Evolutionary conservation across 2,329 filamentous ascomycete genomes (phyloP), one percentile per base, ranked within the genome.

Genomic region (Nemania bipapillata): DNA sequence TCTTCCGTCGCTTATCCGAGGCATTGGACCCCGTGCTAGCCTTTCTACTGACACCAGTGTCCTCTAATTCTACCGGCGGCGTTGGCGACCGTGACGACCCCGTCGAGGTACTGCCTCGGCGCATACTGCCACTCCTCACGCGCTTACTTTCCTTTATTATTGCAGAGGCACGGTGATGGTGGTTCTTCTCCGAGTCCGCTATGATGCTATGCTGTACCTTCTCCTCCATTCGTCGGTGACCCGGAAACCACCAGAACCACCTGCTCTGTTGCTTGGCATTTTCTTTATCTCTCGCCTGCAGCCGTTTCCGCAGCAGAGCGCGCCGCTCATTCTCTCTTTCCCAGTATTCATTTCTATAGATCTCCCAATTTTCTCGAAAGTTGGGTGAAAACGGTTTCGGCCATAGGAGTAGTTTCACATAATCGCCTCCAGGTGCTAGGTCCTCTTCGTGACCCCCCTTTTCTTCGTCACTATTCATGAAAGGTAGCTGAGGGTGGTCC

Each of bases 341-440:
- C 96, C 96, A 99, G 81, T 97, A 99, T 69, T 97, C 94, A 37
- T 91, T 90, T 61, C 96, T 88, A 80, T 96, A 99, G 17, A 95
- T 86, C 77, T 99, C 96, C 96, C 96, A 99, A 72, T 97, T 97
- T 79, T 98, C 94, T 22, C 96, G 88, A 77, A 99, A 99, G 54
- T 93, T 93, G 0, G 96, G 91, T 5, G 93, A 96, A 77, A 99
- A 99, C 0, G 94, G 94, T 78, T 99, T 99, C 0, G 96, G 93
- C 11, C 97, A 87, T 7, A 99, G 85, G 20, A 98, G 84, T 0
- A 99, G 86, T 80, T 97, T 96, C 74, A 99, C 91, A 77, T 95
- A 92, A 81, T 98, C 94, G 2, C 96, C 96, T 0, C 94, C 95
- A 0, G 92, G 89, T 0, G 93, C 91, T 50, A 99, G 86, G 77